Evolutionary conservation across 305 asterid species (phyloP), one percentile per base, ranked within the genome.

Genomic region (Lippia alba): DNA sequence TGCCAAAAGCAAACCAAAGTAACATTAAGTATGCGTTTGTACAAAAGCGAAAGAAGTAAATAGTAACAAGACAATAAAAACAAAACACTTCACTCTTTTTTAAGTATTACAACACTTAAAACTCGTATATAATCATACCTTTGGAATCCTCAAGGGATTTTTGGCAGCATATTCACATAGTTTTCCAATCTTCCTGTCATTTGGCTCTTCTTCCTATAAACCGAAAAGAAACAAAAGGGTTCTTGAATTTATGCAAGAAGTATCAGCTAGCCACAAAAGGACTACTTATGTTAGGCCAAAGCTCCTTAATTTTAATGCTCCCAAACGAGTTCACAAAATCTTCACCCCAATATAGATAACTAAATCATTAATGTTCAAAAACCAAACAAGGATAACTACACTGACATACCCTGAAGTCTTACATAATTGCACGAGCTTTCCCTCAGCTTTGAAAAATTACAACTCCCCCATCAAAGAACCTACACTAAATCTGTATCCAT

Each of bases 81-180:
- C 61, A 12, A 51, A 51, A 36, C 41, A 36, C 41, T 4, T 8
- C 48, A 14, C 11, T 34, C 48, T 33, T 59, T 16, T 17, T 14
- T 17, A 49, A 16, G 55, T 20, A 49, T 36, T 36, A 36, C 9
- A 36, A 1, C 41, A 4, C 41, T 36, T 8, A 36, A 36, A 44
- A 44, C 49, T 10, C 0, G 10, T 24, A 44, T 12, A 58, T 14
- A 67, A 18, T 11, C 36, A 49, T 84, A 94, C 99, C 96, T 88
- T 94, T 32, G 99, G 99, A 72, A 91, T 94, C 41, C 99, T 93
- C 81, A 89, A 76, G 54, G 99, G 99, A 78, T 91, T 94, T 83
- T 87, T 94, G 1, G 85, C 79, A 39, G 99, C 97, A 80, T 94
- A 94, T 67, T 94, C 97, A 67, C 99, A 94, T 46, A 94, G 89